Evolutionary conservation across 495 filamentous ascomycete genomes (phyloP).

Genomic region (Neurospora sp.): DNA sequence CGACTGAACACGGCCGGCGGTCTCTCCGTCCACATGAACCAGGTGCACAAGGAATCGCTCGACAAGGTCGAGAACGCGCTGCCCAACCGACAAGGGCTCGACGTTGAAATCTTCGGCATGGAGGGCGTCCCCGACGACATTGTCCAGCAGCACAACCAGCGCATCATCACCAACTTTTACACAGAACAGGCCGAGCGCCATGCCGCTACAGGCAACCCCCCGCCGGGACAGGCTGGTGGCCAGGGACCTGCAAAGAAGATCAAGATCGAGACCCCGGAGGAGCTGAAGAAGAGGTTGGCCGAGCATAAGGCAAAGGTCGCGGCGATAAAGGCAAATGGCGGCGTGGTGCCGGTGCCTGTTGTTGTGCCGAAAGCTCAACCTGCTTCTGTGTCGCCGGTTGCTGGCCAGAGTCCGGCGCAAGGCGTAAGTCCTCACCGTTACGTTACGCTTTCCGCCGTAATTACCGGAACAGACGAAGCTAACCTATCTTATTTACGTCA

Average conservation of each 20-base stretch:
- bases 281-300: slow-evolving; percentile 73
- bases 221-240: slow-evolving; percentile 42
- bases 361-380: slow-evolving; percentile 1
- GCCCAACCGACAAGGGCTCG: slow-evolving; percentile 67
- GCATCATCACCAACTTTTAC: slow-evolving; percentile 73
- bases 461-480: neutral
- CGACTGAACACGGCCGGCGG: slow-evolving; percentile 92
- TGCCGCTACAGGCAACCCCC: slow-evolving; percentile 73
- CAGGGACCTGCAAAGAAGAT: slow-evolving; percentile 62
- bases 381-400: slow-evolving; percentile 42
- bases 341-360: neutral
- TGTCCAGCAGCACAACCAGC: slow-evolving; percentile 68
- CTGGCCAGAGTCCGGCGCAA: slow-evolving; percentile 43
- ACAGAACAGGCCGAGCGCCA: slow-evolving; percentile 75
- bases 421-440: slow-evolving; percentile 22
- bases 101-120: slow-evolving; percentile 97
- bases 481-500: neutral
- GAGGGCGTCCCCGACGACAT: slow-evolving; percentile 90
- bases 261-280: slow-evolving; percentile 64
- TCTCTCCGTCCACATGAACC: slow-evolving; percentile 91
- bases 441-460: too few species aligned
- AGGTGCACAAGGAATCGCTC: slow-evolving; percentile 92
- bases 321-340: slow-evolving; percentile 37
- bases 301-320: slow-evolving; percentile 66
- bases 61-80: slow-evolving; percentile 84